A percentile compares a stretch with the other conserved stretches of the same genome.
These are phyloP conservation scores for Microcera coccophila DNA, from an alignment of 2,329 filamentous ascomycete species.

Conservation along the genomic window DNA sequence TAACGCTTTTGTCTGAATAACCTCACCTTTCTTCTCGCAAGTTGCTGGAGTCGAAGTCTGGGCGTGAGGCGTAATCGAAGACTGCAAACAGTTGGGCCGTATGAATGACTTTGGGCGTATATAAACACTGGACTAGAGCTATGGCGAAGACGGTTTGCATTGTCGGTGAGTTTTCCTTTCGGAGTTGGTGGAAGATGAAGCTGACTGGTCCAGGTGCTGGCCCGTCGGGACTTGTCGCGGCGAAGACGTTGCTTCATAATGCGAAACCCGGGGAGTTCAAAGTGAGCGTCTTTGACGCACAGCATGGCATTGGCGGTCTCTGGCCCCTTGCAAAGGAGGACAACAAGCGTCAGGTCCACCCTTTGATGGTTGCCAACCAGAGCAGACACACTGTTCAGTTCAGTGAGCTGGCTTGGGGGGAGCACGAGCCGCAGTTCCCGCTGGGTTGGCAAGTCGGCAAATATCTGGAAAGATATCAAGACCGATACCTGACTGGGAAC, in stretches of 20 bases:
- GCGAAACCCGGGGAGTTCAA: constrained; percentile 53
- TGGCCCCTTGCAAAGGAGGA: constrained; percentile 61
- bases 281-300: constrained; percentile 67
- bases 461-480: constrained; percentile 64
- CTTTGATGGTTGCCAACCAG: constrained; percentile 69
- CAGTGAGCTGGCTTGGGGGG: constrained; percentile 68
- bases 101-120: constrained; percentile 21
- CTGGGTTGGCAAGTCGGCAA: constrained; percentile 71
- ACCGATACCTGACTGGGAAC: constrained; percentile 50
- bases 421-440: constrained; percentile 61
- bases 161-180: constrained; percentile 31
- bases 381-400: constrained; percentile 72
- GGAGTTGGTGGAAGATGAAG: background rate
- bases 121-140: constrained; percentile 9
- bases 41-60: no score
- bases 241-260: constrained; percentile 68
- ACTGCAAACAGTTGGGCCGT: no score
- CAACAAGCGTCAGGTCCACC: constrained; percentile 52
- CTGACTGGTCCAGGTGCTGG: constrained; percentile 53
- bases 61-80: no score
- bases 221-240: constrained; percentile 64
- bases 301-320: constrained; percentile 67
- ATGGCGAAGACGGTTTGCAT: constrained; percentile 42
- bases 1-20: no score
- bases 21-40: no score